Percentiles rank a stretch among this genome's conserved stretches.
These are phyloP conservation scores for Trichoderma arundinaceum DNA, from an alignment of 2,329 filamentous ascomycete genomes.

Conservation along the genomic window DNA sequence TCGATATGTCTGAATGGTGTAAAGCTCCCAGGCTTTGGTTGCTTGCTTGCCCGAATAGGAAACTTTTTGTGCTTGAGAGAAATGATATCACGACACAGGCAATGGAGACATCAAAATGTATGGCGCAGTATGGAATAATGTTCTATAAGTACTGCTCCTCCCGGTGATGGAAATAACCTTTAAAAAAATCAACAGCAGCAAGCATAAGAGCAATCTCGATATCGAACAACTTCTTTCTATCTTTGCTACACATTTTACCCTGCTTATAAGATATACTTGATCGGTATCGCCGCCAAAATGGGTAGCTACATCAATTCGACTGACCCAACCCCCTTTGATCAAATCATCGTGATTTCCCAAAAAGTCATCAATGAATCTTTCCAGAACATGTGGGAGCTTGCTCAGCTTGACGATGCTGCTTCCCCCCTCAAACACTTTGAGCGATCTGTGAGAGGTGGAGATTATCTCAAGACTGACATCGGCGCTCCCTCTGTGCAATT, in stretches of 20 bases:
- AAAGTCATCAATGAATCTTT: slow-evolving; percentile 1
- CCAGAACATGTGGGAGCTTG: not conserved
- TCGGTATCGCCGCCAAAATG: not conserved
- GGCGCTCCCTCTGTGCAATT: not conserved
- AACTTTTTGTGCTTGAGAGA: not conserved
- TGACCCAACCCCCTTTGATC: not conserved
- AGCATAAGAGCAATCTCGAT: not conserved
- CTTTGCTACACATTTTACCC: not conserved
- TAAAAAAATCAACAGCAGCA: not conserved
- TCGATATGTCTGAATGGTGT: not conserved
- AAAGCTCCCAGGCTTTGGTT: not conserved
- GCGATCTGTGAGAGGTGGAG: not conserved
- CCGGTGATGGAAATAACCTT: not conserved
- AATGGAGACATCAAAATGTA: not conserved
- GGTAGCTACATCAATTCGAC: not conserved
- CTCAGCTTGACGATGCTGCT: not conserved
- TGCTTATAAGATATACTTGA: not conserved
- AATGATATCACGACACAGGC: not conserved
- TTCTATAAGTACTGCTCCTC: not conserved
- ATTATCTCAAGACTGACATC: slow-evolving; percentile 2
- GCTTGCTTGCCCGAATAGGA: slow-evolving; percentile 7
- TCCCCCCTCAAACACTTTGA: not conserved
- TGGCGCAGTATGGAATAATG: too few species aligned
- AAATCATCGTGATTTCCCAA: slow-evolving; percentile 2
- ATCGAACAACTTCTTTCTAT: not conserved